Base-by-base conservation (phyloP, 305 asterid species). In the Vinca major region DNA sequence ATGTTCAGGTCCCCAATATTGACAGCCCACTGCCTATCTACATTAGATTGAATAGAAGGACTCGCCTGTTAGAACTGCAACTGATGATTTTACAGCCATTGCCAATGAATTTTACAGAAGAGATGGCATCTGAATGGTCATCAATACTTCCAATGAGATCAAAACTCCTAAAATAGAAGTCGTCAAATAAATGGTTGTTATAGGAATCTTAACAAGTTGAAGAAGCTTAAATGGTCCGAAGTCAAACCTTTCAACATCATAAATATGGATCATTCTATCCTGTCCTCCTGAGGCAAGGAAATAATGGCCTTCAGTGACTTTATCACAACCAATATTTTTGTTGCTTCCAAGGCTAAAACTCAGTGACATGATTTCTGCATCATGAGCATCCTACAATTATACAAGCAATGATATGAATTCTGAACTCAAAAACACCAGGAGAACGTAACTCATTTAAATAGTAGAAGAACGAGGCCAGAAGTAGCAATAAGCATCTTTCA, bases 271-370 rank as follows among this genome's bases (percentile, higher is more conserved):
- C 70, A 66, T 82, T 72, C 88, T 85, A 76, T 82, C 89, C 69
- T 67, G 73, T 60, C 85, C 86, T 44, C 86, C 91, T 0, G 94
- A 83, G 74, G 84, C 88, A 72, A 87, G 91, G 71, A 81, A 63
- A 71, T 55, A 71, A 20, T 6, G 77, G 60, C 75, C 74, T 69
- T 72, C 85, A 54, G 43, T 70, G 69, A 66, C 68, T 73, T 72
- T 74, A 62, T 53, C 73, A 62, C 75, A 56, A 65, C 72, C 65
- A 69, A 52, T 63, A 41, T 66, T 64, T 52, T 75, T 78, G 69
- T 56, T 78, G 76, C 63, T 75, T 49, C 69, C 77, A 66, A 79
- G 57, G 74, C 80, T 85, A 78, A 83, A 87, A 69, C 85, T 77
- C 75, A 85, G 73, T 47, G 88, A 83, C 72, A 82, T 75, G 75